Evolutionary conservation across 1,284 basidiomycete species (phyloP).

Genomic region (Athelia psychrophila): DNA sequence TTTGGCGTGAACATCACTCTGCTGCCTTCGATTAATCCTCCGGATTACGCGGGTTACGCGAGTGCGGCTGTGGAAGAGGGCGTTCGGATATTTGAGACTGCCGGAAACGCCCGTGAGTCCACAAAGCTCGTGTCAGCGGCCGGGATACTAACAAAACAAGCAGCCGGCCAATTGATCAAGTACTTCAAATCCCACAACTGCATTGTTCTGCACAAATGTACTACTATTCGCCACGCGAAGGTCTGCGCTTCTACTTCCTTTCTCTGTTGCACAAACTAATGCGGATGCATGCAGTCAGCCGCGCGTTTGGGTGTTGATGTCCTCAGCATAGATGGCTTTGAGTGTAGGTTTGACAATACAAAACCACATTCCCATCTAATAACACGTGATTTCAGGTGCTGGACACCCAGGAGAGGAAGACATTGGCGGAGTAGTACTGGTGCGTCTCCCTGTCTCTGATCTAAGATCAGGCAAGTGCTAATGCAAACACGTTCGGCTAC

Average conservation of each 20-base stretch:
- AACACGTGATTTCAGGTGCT: conserved; percentile 52
- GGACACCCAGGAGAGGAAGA: conserved; percentile 97
- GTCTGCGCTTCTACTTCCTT: conserved; percentile 26
- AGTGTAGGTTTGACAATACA: conserved; percentile 50
- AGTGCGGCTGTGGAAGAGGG: conserved; percentile 85
- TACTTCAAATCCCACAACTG: conserved; percentile 78
- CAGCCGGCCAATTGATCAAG: conserved; percentile 77
- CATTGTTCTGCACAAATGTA: conserved; percentile 90
- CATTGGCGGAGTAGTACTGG: conserved; percentile 87
- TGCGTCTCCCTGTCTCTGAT: conserved; percentile 28
- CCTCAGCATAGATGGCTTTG: conserved; percentile 87
- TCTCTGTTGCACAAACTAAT: conserved; percentile 3
- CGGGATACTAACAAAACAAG: too few species aligned
- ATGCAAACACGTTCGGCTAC: neutral
- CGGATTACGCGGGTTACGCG: conserved; percentile 86
- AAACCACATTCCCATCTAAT: neutral
- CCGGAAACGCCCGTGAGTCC: conserved; percentile 80
- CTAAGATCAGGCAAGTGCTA: neutral
- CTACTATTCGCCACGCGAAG: conserved; percentile 85
- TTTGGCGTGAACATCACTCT: conserved; percentile 95
- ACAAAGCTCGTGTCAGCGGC: neutral
- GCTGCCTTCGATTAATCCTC: conserved; percentile 86
- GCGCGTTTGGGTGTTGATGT: conserved; percentile 81
- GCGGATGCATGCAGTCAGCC: conserved; percentile 49
- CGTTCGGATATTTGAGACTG: conserved; percentile 90